Evolutionary conservation across 441 rosid species (phyloP), one percentile per base, ranked within the genome.

Genomic region (Brassica hybrid): DNA sequence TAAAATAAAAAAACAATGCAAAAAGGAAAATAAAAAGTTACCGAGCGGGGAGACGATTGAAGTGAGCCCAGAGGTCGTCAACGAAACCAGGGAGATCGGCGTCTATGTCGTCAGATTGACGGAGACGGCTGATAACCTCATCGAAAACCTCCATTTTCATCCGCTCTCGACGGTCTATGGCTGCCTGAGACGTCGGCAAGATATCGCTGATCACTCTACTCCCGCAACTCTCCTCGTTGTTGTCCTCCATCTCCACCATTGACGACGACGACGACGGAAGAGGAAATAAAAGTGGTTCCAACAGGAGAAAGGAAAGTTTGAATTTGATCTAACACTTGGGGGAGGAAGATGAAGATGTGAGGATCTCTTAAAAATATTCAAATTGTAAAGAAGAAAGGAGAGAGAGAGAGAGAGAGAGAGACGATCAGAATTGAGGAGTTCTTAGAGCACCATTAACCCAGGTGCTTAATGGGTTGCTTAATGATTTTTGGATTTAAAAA

Each of bases 41-140:
- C 94, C 94, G 79, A 45, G 88, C 72, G 2, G 94, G 94, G 67
- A 90, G 91, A 41, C 92, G 92, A 72, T 82, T 85, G 80, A 90
- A 90, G 87, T 90, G 94, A 70, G 82, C 38, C 94, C 90, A 90
- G 48, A 90, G 91, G 14, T 88, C 88, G 41, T 88, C 86, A 7
- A 84, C 83, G 69, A 90, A 90, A 59, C 76, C 77, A 48, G 89
- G 84, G 50, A 38, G 81, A 80, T 75, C 74, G 6, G 88, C 50
- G 79, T 87, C 92, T 6, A 74, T 65, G 70, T 52, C 71, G 52
- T 56, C 70, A 8, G 90, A 84, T 32, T 84, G 82, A 54, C 83
- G 85, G 74, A 90, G 92, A 52, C 91, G 87, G 66, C 90, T 85
- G 73, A 88, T 81, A 10, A 90, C 81, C 82, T 88, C 92, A 32